A percentile compares a stretch with the other conserved stretches of the same genome.
These are phyloP conservation scores for Phylloporus rhodoxanthus DNA, from an alignment of 768 basidiomycete genomes.

Conservation along the genomic window DNA sequence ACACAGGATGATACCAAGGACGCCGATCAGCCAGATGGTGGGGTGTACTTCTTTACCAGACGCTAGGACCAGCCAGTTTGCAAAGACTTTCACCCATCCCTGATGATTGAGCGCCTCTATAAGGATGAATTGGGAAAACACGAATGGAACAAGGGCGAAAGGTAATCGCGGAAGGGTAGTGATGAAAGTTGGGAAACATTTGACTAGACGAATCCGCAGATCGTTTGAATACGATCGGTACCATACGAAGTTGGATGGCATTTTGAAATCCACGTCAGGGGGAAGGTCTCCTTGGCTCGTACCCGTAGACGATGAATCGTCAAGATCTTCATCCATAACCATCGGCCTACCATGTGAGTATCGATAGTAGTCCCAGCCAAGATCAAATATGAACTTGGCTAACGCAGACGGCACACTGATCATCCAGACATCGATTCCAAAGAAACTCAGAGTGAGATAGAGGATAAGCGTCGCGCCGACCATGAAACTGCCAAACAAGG, in stretches of 20 bases:
- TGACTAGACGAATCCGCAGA: constrained; percentile 10
- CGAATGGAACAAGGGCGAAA: constrained; percentile 80
- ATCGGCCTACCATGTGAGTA: constrained; percentile 25
- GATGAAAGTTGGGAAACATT: constrained; percentile 65
- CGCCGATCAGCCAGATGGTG: constrained; percentile 61
- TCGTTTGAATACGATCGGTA: not conserved
- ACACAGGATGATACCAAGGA: constrained; percentile 68
- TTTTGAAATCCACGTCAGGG: not conserved
- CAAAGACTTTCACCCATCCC: constrained; percentile 87
- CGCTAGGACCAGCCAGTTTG: constrained; percentile 51
- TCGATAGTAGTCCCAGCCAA: constrained; percentile 52
- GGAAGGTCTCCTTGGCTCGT: too few species aligned
- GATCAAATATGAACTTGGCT: constrained; percentile 65
- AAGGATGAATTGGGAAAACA: constrained; percentile 92
- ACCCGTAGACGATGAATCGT: not conserved
- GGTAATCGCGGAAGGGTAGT: constrained; percentile 66
- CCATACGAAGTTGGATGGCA: not conserved
- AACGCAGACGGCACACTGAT: constrained; percentile 78
- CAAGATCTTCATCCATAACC: not conserved
- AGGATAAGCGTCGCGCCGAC: constrained; percentile 64
- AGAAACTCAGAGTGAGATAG: constrained; percentile 70
- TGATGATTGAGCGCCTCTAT: constrained; percentile 76
- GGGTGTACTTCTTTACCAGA: constrained; percentile 39
- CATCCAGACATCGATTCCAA: constrained; percentile 75
- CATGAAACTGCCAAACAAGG: constrained; percentile 64